Conservation (phyloP, 371 early-diverging fungal species). For the Chytridium lagenaria region DNA sequence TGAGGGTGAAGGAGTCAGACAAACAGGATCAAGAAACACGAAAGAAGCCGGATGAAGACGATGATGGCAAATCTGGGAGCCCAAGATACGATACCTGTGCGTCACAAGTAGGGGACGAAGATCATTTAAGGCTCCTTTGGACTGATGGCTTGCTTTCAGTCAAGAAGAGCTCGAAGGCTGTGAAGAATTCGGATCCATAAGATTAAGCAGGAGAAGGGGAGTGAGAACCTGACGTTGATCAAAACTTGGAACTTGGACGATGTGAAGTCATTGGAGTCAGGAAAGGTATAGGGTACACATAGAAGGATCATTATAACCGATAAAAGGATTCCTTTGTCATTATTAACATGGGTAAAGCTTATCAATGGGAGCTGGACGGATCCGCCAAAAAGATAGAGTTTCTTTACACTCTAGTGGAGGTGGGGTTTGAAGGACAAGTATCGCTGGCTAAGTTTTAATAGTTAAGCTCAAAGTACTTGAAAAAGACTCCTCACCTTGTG, state of each 20-base stretch:
- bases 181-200: slow-evolving; percentile 47
- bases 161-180: slow-evolving; percentile 35
- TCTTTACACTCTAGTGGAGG: slow-evolving; percentile 46
- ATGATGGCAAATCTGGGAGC: slow-evolving; percentile 15
- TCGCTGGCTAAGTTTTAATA: too few relatives aligned
- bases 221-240: slow-evolving; percentile 37
- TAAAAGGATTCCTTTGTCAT: slow-evolving; percentile 40
- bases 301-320: not conserved
- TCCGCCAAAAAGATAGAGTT: slow-evolving; percentile 45
- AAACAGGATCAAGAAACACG: slow-evolving; percentile 11
- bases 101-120: slow-evolving; percentile 31
- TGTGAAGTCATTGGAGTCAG: slow-evolving; percentile 49
- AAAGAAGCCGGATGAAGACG: slow-evolving; percentile 2
- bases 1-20: slow-evolving; percentile 23
- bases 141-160: slow-evolving; percentile 24
- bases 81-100: slow-evolving; percentile 41
- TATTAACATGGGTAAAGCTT: slow-evolving; percentile 46
- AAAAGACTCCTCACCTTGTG: slow-evolving; percentile 34
- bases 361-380: slow-evolving; percentile 49
- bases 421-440: slow-evolving; percentile 1
- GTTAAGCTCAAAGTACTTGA: slow-evolving; percentile 27
- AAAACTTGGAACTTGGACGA: slow-evolving; percentile 56
- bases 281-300: slow-evolving; percentile 33
- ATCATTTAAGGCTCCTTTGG: not conserved
- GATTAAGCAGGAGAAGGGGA: slow-evolving; percentile 41